Evolutionary conservation across 164 flowering plant genomes (phyloP).

Genomic region (Aristolochia fimbriata): DNA sequence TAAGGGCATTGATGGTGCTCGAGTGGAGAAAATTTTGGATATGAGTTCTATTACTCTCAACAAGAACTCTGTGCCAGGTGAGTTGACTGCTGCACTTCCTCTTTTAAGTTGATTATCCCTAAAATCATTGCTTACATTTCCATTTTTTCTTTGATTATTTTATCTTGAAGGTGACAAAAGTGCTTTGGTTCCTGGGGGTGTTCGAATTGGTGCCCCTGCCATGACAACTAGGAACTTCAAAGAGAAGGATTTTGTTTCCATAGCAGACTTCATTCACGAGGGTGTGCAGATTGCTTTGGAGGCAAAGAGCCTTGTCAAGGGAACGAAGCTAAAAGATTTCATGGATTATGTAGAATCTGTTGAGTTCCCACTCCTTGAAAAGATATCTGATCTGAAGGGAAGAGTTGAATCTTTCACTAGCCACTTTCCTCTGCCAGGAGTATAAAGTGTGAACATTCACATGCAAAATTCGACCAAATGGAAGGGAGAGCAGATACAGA

Average conservation of each 20-base stretch:
- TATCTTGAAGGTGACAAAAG: conserved; percentile 63
- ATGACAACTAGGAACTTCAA: conserved; percentile 85
- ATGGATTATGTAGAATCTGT: conserved; percentile 48
- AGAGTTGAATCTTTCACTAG: conserved; percentile 71
- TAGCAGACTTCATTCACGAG: conserved; percentile 79
- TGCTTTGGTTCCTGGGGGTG: conserved; percentile 85
- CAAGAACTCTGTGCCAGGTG: conserved; percentile 92
- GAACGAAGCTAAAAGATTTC: conserved; percentile 85
- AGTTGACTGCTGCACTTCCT: conserved; percentile 3
- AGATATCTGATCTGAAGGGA: conserved; percentile 38
- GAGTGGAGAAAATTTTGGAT: conserved; percentile 86
- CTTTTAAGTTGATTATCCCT: neutral
- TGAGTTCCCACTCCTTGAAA: conserved; percentile 44
- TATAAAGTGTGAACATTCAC: conserved; percentile 16
- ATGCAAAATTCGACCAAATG: too few species aligned
- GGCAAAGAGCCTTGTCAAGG: conserved; percentile 46
- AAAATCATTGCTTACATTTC: neutral
- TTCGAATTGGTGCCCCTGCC: conserved; percentile 94
- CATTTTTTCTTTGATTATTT: neutral
- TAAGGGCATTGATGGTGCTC: conserved; percentile 81
- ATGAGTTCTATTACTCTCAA: conserved; percentile 88
- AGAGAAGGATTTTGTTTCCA: conserved; percentile 55
- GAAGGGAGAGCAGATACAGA: too few species aligned
- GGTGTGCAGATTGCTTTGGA: conserved; percentile 70
- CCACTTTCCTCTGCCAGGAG: conserved; percentile 80